Evolutionary conservation across 2,329 filamentous ascomycete genomes (phyloP).

Genomic region (Penicillium paneum): DNA sequence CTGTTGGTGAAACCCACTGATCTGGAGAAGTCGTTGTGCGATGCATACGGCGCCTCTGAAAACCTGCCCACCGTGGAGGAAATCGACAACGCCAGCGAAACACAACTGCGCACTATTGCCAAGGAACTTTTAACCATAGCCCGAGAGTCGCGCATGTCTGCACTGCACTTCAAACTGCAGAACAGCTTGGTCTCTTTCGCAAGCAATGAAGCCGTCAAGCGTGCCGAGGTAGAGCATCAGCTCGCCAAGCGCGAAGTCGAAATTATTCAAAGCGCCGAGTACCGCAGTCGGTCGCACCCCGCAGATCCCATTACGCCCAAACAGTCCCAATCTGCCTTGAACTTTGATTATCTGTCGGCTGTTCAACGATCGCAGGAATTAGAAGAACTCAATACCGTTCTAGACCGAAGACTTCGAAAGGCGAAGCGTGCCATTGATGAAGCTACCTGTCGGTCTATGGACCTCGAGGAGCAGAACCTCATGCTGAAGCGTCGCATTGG

Average conservation of each 20-base stretch:
- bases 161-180: conserved; percentile 86
- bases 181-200: conserved; percentile 80
- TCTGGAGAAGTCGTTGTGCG: conserved; percentile 42
- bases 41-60: conserved; percentile 42
- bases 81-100: conserved; percentile 51
- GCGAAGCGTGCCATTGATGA: conserved; percentile 76
- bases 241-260: conserved; percentile 88
- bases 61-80: conserved; percentile 50
- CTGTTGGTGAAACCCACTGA: conserved; percentile 49
- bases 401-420: conserved; percentile 64
- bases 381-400: conserved; percentile 61
- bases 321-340: conserved; percentile 39
- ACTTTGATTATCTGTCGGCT: conserved; percentile 58
- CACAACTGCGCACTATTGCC: conserved; percentile 55
- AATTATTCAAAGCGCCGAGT: conserved; percentile 71
- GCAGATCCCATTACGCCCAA: conserved; percentile 41
- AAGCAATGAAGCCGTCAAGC: conserved; percentile 77
- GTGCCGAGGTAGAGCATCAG: conserved; percentile 85
- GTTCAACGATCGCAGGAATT: conserved; percentile 62
- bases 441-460: conserved; percentile 69
- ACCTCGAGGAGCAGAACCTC: conserved; percentile 70
- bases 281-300: conserved; percentile 60
- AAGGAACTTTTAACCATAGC: conserved; percentile 53
- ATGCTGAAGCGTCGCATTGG: conserved; percentile 78
- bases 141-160: conserved; percentile 73